These are phyloP conservation scores for Anisogramma anomala DNA, from an alignment of 2,329 filamentous ascomycete species.

Conservation along the genomic window DNA sequence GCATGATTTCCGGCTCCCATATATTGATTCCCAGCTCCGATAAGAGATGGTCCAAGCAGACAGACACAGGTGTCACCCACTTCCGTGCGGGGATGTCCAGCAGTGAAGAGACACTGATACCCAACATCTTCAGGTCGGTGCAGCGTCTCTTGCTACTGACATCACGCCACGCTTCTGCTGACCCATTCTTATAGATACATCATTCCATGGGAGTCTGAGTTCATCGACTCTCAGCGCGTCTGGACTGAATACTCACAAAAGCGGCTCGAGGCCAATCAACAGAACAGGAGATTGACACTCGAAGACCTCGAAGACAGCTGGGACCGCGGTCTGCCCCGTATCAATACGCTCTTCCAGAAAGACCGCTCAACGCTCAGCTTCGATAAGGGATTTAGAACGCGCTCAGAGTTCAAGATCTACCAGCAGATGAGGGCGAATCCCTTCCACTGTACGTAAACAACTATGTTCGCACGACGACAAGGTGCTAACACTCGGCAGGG, in stretches of 20 bases:
- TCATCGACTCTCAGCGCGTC: conserved; percentile 95
- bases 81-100: conserved; percentile 97
- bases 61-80: conserved; percentile 91
- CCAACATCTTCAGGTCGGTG: conserved; percentile 70
- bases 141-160: background rate
- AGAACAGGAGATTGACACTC: conserved; percentile 85
- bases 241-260: conserved; percentile 99
- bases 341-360: conserved; percentile 98
- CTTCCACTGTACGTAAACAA: conserved; percentile 61
- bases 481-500: conserved; percentile 23
- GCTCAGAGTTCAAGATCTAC: conserved; percentile 96
- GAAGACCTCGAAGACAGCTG: conserved; percentile 97
- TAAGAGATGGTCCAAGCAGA: conserved; percentile 97
- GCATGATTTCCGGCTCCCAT: conserved; percentile 98
- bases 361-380: conserved; percentile 94
- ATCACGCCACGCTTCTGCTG: no score
- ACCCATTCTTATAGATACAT: conserved; percentile 78
- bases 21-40: conserved; percentile 96
- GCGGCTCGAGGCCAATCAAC: conserved; percentile 89
- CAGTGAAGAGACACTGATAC: conserved; percentile 93
- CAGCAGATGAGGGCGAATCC: conserved; percentile 99
- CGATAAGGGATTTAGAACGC: conserved; percentile 92
- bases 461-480: background rate
- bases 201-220: conserved; percentile 97
- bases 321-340: conserved; percentile 93